Evolutionary conservation across 176 grass and related monocot species (phyloP).

Genomic region (Carex parvula): DNA sequence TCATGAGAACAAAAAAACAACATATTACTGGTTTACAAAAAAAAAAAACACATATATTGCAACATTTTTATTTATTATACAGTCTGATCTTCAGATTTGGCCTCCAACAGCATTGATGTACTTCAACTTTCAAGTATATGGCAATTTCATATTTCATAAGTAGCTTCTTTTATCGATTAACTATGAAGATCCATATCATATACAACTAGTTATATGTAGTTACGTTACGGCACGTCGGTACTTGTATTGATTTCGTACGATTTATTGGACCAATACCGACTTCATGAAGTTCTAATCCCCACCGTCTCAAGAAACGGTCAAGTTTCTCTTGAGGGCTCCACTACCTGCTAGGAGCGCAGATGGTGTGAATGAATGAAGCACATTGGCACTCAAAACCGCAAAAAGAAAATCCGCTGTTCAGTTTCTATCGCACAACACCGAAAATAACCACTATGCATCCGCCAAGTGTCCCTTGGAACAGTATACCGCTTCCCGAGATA

Average conservation of each 20-base stretch:
- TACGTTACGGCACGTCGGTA: no score
- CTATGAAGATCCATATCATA: no score
- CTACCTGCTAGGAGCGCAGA: not conserved
- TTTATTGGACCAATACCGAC: not conserved
- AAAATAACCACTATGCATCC: not conserved
- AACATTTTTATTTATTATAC: not conserved
- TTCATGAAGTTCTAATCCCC: not conserved
- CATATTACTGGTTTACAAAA: not conserved
- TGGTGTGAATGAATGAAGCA: not conserved
- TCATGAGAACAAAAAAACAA: not conserved
- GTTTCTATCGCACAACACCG: not conserved
- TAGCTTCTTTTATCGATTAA: no score
- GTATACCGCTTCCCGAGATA: not conserved
- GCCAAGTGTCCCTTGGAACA: not conserved
- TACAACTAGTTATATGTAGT: no score
- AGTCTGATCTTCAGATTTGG: not conserved
- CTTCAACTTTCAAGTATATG: no score
- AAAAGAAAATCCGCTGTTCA: not conserved
- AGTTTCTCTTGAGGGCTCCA: not conserved
- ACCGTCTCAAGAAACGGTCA: not conserved
- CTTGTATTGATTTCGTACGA: not conserved
- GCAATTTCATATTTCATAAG: no score
- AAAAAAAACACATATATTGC: not conserved
- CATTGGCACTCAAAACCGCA: no score
- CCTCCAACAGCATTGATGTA: no score